Conservation (phyloP, 2,329 filamentous ascomycete genomes). For the Neoscytalidium dimidiatum region DNA sequence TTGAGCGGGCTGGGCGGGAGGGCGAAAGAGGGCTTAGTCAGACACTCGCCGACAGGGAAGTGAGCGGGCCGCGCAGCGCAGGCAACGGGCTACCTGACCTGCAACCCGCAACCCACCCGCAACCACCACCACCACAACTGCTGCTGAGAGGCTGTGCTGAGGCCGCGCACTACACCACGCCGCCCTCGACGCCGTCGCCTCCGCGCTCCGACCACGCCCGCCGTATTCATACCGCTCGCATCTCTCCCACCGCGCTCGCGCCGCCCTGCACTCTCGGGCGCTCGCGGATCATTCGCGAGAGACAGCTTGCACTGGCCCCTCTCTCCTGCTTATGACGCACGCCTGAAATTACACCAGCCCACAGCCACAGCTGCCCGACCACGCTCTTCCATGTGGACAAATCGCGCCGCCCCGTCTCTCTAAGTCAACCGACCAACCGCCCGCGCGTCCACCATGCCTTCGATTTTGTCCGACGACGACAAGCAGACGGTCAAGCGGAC, state of each 20-base stretch:
- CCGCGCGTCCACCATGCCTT: constrained; percentile 47
- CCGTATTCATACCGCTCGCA: constrained; percentile 13
- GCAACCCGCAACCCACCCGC: too few relatives aligned
- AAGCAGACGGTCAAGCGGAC: constrained; percentile 95
- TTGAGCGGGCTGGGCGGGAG: not conserved
- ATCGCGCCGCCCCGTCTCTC: constrained; percentile 3
- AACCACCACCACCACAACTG: constrained; percentile 4
- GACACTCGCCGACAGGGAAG: constrained; percentile 5
- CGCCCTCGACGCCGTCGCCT: not conserved
- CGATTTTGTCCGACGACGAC: constrained; percentile 84
- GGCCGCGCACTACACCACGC: constrained; percentile 13
- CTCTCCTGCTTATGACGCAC: constrained; percentile 20
- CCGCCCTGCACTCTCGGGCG: constrained; percentile 1
- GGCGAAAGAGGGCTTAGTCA: constrained; percentile 8
- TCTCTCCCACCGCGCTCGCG: not conserved
- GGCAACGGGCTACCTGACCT: constrained; percentile 13
- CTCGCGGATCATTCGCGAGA: constrained; percentile 9
- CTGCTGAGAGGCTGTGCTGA: constrained; percentile 14
- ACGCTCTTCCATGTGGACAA: constrained; percentile 10
- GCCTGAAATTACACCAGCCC: constrained; percentile 16
- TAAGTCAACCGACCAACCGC: not conserved
- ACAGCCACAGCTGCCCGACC: constrained; percentile 16
- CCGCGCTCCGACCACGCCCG: not conserved
- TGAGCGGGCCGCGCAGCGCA: not conserved
- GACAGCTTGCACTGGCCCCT: constrained; percentile 6